Evolutionary conservation across 139 green algal species (phyloP).

Genomic region (Chlamydomonas incerta): DNA sequence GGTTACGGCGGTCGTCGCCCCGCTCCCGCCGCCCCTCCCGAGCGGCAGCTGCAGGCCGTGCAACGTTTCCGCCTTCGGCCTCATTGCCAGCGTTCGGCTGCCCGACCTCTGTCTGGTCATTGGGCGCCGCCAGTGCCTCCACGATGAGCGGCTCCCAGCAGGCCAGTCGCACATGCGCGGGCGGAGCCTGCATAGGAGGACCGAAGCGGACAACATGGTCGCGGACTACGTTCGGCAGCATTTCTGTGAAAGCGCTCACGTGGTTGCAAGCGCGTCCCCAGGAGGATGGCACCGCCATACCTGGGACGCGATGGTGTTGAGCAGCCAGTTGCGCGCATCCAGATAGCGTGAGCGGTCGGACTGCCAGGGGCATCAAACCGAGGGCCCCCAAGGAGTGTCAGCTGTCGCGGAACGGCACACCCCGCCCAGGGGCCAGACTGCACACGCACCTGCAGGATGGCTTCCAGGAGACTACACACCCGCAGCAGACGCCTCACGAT

Average conservation of each 20-base stretch:
- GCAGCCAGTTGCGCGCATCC: constrained; percentile 28
- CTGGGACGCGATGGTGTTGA: constrained; percentile 22
- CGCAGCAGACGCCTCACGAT: not conserved
- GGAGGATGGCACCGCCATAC: not conserved
- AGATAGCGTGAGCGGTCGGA: constrained; percentile 29
- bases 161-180: not conserved
- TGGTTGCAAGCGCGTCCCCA: not conserved
- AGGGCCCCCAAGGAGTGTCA: no score
- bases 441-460: constrained; percentile 19
- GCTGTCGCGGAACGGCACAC: no score
- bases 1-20: no score
- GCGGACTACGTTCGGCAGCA: no score
- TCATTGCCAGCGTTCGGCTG: no score
- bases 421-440: no score
- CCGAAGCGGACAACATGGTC: no score
- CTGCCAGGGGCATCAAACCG: not conserved
- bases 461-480: not conserved
- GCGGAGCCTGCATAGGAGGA: not conserved
- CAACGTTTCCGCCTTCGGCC: no score
- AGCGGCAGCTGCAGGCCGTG: no score
- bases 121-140: not conserved
- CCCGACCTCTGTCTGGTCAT: no score
- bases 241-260: no score
- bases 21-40: no score
- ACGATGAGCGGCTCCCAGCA: constrained; percentile 37